Conservation (phyloP, 2,329 filamentous ascomycete species). For the Hymenoscyphus occultus region DNA sequence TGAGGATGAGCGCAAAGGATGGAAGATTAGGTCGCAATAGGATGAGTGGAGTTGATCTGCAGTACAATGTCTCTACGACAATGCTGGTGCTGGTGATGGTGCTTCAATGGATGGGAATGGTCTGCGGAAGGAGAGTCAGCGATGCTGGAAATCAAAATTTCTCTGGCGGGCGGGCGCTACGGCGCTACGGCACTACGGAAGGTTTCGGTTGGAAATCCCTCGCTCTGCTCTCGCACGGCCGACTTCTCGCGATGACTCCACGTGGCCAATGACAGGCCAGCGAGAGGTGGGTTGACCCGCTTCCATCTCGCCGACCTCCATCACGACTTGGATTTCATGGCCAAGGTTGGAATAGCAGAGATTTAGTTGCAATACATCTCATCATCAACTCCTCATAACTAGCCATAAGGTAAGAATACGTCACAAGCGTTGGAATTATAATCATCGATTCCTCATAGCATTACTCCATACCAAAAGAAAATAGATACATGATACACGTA, state of each 20-base stretch:
- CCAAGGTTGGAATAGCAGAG: background rate
- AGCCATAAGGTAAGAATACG: background rate
- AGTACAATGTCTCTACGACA: constrained; percentile 17
- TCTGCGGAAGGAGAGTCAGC: background rate
- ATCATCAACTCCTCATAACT: background rate
- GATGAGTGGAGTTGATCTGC: constrained; percentile 26
- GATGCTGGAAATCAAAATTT: constrained; percentile 14
- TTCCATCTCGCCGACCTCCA: background rate
- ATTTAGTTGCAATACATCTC: background rate
- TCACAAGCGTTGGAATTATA: background rate
- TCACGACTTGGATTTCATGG: background rate
- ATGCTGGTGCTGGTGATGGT: background rate
- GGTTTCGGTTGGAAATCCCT: constrained; percentile 5
- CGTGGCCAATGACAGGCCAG: background rate
- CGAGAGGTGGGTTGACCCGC: background rate
- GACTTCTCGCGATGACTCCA: background rate
- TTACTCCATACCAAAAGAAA: background rate
- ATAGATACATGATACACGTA: background rate
- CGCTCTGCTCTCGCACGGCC: background rate
- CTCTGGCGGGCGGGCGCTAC: background rate
- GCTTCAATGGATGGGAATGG: constrained; percentile 15
- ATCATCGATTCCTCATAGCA: background rate
- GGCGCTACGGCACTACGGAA: background rate
- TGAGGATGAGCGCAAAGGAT: constrained; percentile 10
- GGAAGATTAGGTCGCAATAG: constrained; percentile 22